Base-by-base conservation (phyloP, 2,329 filamentous ascomycete species). In the Clonostachys chloroleuca region DNA sequence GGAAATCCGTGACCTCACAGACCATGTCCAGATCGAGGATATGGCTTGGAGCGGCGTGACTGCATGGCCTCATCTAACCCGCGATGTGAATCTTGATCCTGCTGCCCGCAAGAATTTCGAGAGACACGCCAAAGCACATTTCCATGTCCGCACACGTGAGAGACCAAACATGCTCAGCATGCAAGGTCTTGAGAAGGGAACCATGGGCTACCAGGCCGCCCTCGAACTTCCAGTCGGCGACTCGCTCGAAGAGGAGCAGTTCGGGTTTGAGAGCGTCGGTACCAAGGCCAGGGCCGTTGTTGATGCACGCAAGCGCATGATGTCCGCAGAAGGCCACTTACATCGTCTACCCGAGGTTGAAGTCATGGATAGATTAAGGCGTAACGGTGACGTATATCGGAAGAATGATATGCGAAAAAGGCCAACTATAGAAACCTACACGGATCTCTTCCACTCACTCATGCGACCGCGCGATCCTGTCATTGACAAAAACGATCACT, bases 161-260 rank as follows among this genome's bases (percentile, higher is more conserved):
- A 67, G 80, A 18, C 86, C 86, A 39, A 86, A 78, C 60, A 89
- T 88, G 84, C 72, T 88, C 49, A 86, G 82, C 68, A 83, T 84
- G 70, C 81, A 86, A 53, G 86, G 85, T 4, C 65, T 86, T 34
- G 86, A 89, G 59, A 83, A 83, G 60, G 86, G 86, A 40, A 86
- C 83, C 16, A 73, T 87, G 59, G 86, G 86, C 46, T 87, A 82
- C 59, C 76, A 81, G 54, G 81, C 85, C 18, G 86, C 85, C 8
- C 68, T 89, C 35, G 83, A 89, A 59, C 62, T 87, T 35, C 72
- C 77, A 18, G 77, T 83, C 14, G 78, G 83, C 17, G 86, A 89
- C 61, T 75, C 78, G 9, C 71, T 87, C 12, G 74, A 81, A 50
- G 81, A 84, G 52, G 74, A 83, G 53, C 80, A 82, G 59, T 81